Base-by-base conservation (phyloP, 805 yeast genomes). In the Zygosaccharomyces gambellarensis region DNA sequence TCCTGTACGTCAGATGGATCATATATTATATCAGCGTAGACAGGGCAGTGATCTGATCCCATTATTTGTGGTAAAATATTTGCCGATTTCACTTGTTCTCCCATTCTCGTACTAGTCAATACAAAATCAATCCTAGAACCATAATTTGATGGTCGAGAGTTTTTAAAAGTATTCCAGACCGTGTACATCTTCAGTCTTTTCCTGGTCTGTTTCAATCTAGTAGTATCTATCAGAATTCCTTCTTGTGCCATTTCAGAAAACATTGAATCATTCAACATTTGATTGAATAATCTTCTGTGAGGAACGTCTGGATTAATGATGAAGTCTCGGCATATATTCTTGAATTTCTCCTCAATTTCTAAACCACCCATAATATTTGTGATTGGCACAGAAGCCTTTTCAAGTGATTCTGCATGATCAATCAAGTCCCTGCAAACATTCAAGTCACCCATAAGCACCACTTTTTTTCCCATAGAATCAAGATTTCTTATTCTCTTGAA, bases 31-130 rank as follows among this genome's bases (percentile, higher is more conserved):
- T 89, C 97, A 1, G 89, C 75, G 60, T 65, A 89, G 0, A 89
- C 80, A 0, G 99, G 99, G 65, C 98, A 92, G 67, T 92, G 99
- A 64, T 92, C 99, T 0, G 97, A 88, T 0, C 99, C 99, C 63
- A 78, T 71, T 1, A 90, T 59, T 39, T 74, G 74, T 0, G 89
- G 83, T 77, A 86, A 76, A n/a, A 87, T 86, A 38, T 65, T 66
- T 0, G 81, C 75, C 39, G 73, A 65, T 3, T 61, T 52, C 1
- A 77, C 62, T 7, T 47, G 36, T 0, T 60, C 47, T 3, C 69
- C 57, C 42, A 85, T 52, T 0, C 55, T 57, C 7, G 67, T 53
- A 23, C 85, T 76, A 0, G 77, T 67, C 5, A 90, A 64, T 5
- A 92, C 82, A 56, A 84, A 76, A 64, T 92, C 99, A 22, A 92